These are phyloP conservation scores for Hypoxylon sp. DNA, from an alignment of 2,329 filamentous ascomycete species.

Conservation along the genomic window DNA sequence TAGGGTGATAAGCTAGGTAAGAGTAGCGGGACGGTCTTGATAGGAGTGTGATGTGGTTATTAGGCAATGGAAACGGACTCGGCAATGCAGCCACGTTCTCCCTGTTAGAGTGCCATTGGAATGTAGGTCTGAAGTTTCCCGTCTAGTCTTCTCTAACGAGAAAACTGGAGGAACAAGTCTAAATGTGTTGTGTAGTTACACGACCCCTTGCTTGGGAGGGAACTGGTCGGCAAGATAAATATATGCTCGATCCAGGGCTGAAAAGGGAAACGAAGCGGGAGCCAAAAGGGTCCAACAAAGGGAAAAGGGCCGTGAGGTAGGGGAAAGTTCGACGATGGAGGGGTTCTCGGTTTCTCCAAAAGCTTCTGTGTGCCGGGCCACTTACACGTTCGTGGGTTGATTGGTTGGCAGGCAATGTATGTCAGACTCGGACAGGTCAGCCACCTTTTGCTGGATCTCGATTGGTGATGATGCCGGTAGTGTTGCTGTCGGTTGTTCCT, in stretches of 20 bases:
- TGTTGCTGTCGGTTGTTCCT: slow-evolving; percentile 5
- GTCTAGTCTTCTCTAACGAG: slow-evolving; percentile 26
- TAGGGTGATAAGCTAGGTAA: slow-evolving; percentile 36
- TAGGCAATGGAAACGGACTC: slow-evolving; percentile 22
- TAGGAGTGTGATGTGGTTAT: slow-evolving; percentile 16
- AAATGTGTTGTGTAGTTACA: slow-evolving; percentile 17
- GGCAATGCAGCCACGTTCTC: slow-evolving; percentile 32
- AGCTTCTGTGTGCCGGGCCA: slow-evolving; percentile 30
- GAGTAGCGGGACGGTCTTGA: slow-evolving; percentile 10
- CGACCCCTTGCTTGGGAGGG: slow-evolving; percentile 8
- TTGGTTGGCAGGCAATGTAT: slow-evolving; percentile 33
- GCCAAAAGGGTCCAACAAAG: slow-evolving; percentile 24
- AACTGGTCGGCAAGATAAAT: slow-evolving; percentile 17
- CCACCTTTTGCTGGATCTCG: slow-evolving; percentile 34
- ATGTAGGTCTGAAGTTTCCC: slow-evolving; percentile 19
- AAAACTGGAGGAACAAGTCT: slow-evolving; percentile 15
- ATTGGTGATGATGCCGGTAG: slow-evolving; percentile 28
- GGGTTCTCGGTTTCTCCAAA: slow-evolving; percentile 23
- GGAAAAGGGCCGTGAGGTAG: slow-evolving; percentile 6
- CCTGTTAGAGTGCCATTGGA: slow-evolving; percentile 38
- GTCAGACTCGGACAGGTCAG: slow-evolving; percentile 37
- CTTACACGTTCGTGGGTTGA: slow-evolving; percentile 39
- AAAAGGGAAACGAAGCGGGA: slow-evolving; percentile 21
- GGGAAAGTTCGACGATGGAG: slow-evolving; percentile 29
- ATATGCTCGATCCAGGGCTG: slow-evolving; percentile 2